Conservation (phyloP, 2,329 filamentous ascomycete genomes). For the Scedosporium apiospermum region DNA sequence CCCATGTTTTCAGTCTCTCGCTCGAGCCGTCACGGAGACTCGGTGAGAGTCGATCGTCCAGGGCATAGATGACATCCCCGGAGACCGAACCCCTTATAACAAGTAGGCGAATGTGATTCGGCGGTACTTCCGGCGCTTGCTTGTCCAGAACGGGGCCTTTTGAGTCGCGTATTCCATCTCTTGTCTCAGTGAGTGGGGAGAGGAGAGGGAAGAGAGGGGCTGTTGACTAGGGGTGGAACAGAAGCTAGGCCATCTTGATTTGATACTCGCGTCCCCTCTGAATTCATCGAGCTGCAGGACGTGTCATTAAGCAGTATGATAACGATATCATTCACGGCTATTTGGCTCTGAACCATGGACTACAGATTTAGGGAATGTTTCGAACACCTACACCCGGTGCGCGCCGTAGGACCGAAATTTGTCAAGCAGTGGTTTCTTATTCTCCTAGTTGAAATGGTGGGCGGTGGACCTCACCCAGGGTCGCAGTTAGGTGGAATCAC, state of each 20-base stretch:
- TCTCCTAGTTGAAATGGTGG: not conserved
- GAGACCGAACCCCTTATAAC: not conserved
- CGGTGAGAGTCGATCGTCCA: not conserved
- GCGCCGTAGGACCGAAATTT: not conserved
- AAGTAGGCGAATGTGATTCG: not conserved
- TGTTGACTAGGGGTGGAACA: not conserved
- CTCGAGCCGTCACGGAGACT: not conserved
- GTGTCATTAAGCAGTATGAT: not conserved
- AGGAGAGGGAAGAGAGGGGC: not conserved
- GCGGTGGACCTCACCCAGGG: not conserved
- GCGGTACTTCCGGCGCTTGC: not conserved
- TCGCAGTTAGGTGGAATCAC: not conserved
- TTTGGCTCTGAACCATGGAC: constrained; percentile 1
- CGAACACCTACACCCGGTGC: not conserved
- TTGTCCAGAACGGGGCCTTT: not conserved
- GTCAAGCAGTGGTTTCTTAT: not conserved
- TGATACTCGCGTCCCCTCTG: not conserved
- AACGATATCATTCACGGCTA: not conserved
- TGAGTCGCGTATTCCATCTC: not conserved
- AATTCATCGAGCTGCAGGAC: not conserved
- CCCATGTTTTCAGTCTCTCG: not conserved
- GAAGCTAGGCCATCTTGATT: not conserved
- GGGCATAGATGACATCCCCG: not conserved
- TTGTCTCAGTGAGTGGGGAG: not conserved
- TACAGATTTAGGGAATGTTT: not conserved